phyloP scores from a whole-genome alignment of 805 yeast genomes.

The Cyberlindnera misumaiensis region DNA sequence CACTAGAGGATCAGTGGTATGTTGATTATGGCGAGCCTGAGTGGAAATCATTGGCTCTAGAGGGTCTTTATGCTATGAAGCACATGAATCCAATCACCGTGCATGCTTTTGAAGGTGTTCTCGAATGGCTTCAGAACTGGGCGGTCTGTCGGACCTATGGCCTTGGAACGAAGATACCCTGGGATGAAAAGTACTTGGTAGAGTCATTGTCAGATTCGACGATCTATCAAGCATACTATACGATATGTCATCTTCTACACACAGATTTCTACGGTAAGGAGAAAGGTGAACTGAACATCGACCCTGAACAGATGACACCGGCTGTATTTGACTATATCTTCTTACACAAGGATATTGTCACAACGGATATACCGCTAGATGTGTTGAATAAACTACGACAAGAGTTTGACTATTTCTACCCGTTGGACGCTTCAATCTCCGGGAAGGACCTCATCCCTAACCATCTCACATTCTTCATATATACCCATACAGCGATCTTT shows the following conservation, averaged over 20 bases:
- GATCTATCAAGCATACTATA: slow-evolving; percentile 89
- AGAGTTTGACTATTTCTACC: slow-evolving; percentile 94
- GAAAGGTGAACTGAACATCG: slow-evolving; percentile 65
- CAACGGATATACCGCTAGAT: slow-evolving; percentile 54
- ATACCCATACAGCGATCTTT: slow-evolving; percentile 87
- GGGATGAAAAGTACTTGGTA: slow-evolving; percentile 91
- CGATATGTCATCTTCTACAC: slow-evolving; percentile 82
- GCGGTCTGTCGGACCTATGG: slow-evolving; percentile 97
- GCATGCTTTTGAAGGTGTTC: slow-evolving; percentile 87
- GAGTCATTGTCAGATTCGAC: slow-evolving; percentile 97
- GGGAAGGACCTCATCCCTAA: slow-evolving; percentile 97
- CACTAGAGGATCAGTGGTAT: slow-evolving; percentile 97
- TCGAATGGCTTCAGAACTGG: slow-evolving; percentile 97
- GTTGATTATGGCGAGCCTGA: slow-evolving; percentile 66
- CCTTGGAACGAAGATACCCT: slow-evolving; percentile 88
- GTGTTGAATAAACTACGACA: slow-evolving; percentile 71
- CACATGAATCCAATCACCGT: slow-evolving; percentile 77
- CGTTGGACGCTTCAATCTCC: slow-evolving; percentile 83
- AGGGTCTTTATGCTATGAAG: slow-evolving; percentile 70
- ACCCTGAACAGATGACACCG: slow-evolving; percentile 81
- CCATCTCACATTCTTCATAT: slow-evolving; percentile 91
- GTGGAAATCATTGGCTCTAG: slow-evolving; percentile 81
- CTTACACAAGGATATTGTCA: slow-evolving; percentile 54
- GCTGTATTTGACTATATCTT: slow-evolving; percentile 91
- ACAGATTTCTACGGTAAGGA: slow-evolving; percentile 76